phyloP scores from a whole-genome alignment of 306 rosid species.

The Quillaja saponaria region DNA sequence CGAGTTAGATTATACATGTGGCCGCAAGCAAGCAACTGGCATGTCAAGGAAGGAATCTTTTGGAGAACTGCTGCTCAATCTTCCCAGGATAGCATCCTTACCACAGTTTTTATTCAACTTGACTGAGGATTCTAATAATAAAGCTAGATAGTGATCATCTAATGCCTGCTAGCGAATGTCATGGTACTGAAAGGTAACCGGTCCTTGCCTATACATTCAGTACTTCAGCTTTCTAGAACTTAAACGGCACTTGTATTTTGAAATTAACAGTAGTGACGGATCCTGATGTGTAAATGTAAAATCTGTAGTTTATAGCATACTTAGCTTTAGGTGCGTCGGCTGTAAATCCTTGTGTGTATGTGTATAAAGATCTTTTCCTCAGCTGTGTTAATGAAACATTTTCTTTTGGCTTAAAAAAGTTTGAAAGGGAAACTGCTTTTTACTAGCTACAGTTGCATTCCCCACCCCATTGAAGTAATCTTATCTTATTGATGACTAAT shows the following conservation, averaged over 20 bases:
- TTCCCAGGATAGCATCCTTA: constrained; percentile 79
- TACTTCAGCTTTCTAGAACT: constrained; percentile 17
- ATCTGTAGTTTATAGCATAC: neutral
- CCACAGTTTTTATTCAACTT: constrained; percentile 62
- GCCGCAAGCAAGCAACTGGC: constrained; percentile 46
- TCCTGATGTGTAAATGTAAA: constrained; percentile 14
- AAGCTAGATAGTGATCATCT: constrained; percentile 39
- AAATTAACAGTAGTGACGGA: constrained; percentile 44
- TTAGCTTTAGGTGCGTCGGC: neutral
- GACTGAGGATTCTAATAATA: constrained; percentile 46
- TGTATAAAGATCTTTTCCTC: too few relatives aligned
- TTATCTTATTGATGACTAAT: too few relatives aligned
- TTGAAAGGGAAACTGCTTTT: too few relatives aligned
- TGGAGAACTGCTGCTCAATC: constrained; percentile 62
- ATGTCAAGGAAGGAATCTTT: constrained; percentile 66
- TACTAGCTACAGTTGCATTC: too few relatives aligned
- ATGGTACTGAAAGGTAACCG: neutral
- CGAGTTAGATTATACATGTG: constrained; percentile 36
- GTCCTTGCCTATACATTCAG: constrained; percentile 36
- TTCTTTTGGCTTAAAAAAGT: too few relatives aligned
- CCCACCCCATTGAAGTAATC: too few relatives aligned
- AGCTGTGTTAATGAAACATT: too few relatives aligned
- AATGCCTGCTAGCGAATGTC: constrained; percentile 21
- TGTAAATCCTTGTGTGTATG: too few relatives aligned
- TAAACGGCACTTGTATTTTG: constrained; percentile 38